Conservation (phyloP, 495 filamentous ascomycete genomes). For the Podospora pseudocomata region DNA sequence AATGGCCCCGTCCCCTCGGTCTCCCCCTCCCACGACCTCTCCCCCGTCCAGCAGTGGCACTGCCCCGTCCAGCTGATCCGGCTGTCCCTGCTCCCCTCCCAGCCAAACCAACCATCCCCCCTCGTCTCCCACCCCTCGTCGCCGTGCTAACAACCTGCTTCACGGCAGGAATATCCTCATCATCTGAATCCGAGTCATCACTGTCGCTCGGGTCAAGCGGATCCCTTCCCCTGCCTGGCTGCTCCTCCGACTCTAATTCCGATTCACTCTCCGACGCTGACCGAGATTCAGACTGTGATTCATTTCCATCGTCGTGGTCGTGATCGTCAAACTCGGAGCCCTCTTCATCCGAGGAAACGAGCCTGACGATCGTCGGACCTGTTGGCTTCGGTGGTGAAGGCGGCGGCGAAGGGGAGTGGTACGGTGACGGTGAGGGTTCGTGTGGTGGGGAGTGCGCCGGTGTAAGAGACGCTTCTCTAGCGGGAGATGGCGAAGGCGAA, state of each 20-base stretch:
- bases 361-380: slow-evolving; percentile 32
- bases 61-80: background rate
- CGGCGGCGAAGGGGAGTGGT: background rate
- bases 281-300: slow-evolving; percentile 6
- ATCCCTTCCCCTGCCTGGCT: background rate
- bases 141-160: slow-evolving; percentile 6
- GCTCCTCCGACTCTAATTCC: background rate
- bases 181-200: slow-evolving; percentile 22
- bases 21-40: slow-evolving; percentile 22
- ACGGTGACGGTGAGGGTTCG: background rate
- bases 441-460: background rate
- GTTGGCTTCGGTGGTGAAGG: slow-evolving; percentile 14
- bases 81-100: slow-evolving; percentile 3
- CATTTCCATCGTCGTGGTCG: background rate
- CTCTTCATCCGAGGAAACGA: slow-evolving; percentile 25
- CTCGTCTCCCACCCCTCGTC: background rate
- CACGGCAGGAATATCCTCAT: slow-evolving; percentile 32
- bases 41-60: background rate
- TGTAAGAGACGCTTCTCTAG: background rate
- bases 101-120: background rate
- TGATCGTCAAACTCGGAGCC: slow-evolving; percentile 8
- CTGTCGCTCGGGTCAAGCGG: slow-evolving; percentile 4
- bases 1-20: slow-evolving; percentile 8
- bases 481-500: background rate
- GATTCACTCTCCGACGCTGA: slow-evolving; percentile 8